Evolutionary conservation across 495 filamentous ascomycete species (phyloP), one percentile per base, ranked within the genome.

Genomic region (Lophium mytilinum): DNA sequence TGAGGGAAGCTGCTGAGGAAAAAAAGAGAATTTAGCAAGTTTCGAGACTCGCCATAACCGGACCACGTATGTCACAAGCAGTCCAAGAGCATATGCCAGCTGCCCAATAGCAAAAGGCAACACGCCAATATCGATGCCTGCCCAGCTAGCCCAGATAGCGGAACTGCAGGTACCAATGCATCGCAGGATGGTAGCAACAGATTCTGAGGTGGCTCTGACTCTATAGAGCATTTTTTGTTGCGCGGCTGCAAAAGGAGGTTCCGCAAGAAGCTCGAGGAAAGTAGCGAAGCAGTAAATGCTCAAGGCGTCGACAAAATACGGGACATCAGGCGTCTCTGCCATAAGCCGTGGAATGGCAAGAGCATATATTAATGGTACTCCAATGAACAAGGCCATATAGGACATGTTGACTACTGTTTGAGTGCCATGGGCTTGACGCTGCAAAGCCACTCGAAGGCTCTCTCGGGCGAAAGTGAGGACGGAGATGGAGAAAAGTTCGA

Each of bases 391-490:
- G 21, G 89, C 81, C 35, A 96, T 66, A 65, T 94, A 90, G 3
- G 91, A 86, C 42, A 96, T 78, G 65, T 98, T 98, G 66, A 96
- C 78, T 50, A 91, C 83, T 7, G 86, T 81, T 63, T 97, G 66
- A 30, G 63, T 56, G 33, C 61, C 33, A 47, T 58, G 56, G 24
- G 76, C 69, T 30, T 95, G 87, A 56, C 92, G 79, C 69, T 96
- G 91, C 37, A 95, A 79, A 3, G 90, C 90, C 19, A 90, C 83
- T 15, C 93, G 81, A 41, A 97, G 73, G 53, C 85, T 88, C 71
- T 99, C 93, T 34, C 93, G 78, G 0, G 93, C 87, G 61, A 97
- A 97, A 68, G 90, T 96, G 1, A 97, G 76, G 10, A 94, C 83
- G 1, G 88, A 85, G 33, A 91, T 84, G 55, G 88, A 88, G 69